Conservation (phyloP, 2,329 filamentous ascomycete species). For the Colletotrichum salicis region DNA sequence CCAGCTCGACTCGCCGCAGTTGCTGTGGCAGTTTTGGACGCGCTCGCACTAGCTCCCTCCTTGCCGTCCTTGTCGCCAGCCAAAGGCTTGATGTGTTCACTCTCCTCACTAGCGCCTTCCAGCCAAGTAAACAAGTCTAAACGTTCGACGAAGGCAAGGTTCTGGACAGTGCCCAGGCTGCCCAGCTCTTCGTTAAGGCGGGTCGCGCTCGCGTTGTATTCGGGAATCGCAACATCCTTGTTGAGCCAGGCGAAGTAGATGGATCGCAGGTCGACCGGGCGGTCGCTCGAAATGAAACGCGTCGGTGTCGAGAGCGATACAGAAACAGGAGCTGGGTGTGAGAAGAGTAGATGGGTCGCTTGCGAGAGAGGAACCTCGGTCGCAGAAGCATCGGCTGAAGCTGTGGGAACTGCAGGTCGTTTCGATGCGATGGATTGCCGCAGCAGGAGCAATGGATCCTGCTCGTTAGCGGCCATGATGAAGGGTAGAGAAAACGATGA, state of each 20-base stretch:
- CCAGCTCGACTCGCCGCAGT: conserved; percentile 63
- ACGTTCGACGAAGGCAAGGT: conserved; percentile 90
- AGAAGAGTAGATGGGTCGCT: conserved; percentile 84
- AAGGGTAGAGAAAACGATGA: background rate
- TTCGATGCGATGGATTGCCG: conserved; percentile 82
- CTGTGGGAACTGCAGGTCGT: conserved; percentile 77
- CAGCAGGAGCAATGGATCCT: conserved; percentile 85
- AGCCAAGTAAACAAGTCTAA: conserved; percentile 94
- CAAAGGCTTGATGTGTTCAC: conserved; percentile 90
- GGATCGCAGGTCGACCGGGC: conserved; percentile 85
- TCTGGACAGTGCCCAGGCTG: conserved; percentile 78
- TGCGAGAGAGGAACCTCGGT: conserved; percentile 74
- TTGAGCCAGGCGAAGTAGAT: conserved; percentile 98
- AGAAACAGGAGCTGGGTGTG: conserved; percentile 66
- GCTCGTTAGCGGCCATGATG: conserved; percentile 68
- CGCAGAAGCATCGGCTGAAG: conserved; percentile 71
- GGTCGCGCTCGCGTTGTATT: conserved; percentile 88
- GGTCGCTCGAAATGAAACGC: conserved; percentile 83
- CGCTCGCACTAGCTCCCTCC: conserved; percentile 49
- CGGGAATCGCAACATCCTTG: conserved; percentile 87
- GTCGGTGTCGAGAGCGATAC: conserved; percentile 80
- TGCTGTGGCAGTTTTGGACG: conserved; percentile 50
- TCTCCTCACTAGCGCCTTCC: conserved; percentile 88
- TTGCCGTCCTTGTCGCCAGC: conserved; percentile 70
- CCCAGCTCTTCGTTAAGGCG: conserved; percentile 83